phyloP scores from a whole-genome alignment of 768 basidiomycete genomes.

The Naganishia antarctica region DNA sequence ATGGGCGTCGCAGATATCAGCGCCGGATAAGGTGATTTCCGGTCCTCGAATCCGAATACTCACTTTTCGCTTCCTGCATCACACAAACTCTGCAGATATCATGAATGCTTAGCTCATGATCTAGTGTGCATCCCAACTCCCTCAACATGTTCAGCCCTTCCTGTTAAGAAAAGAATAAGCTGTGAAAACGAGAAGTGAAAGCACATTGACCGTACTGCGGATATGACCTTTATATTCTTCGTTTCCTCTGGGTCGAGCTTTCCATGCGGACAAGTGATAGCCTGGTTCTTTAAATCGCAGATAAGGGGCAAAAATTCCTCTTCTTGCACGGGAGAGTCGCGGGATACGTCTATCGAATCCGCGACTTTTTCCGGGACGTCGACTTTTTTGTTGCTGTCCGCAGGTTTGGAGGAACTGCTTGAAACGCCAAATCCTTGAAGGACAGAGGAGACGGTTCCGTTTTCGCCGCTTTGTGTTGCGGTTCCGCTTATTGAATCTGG shows the following conservation, averaged over 20 bases:
- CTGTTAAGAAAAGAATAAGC: neutral
- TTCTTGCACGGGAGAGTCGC: neutral
- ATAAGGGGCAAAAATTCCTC: neutral
- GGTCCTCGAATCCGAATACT: neutral
- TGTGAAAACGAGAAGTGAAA: neutral
- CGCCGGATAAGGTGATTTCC: neutral
- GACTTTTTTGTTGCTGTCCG: neutral
- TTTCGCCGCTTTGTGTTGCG: too few relatives aligned
- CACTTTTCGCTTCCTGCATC: neutral
- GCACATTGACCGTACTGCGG: slow-evolving; percentile 3
- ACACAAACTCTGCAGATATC: slow-evolving; percentile 22
- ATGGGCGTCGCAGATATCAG: neutral
- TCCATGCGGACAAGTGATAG: slow-evolving; percentile 12
- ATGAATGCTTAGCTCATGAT: neutral
- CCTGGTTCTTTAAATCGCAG: neutral
- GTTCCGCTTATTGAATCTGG: too few relatives aligned
- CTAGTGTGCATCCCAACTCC: slow-evolving; percentile 1
- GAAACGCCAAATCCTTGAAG: neutral
- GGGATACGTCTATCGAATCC: neutral
- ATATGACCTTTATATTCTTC: slow-evolving; percentile 11
- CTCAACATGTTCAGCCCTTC: slow-evolving; percentile 2
- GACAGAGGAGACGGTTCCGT: too few relatives aligned
- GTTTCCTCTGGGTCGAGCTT: slow-evolving; percentile 13
- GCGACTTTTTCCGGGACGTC: neutral
- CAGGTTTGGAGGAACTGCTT: neutral